Evolutionary conservation across 75 land plant species (phyloP).

Genomic region (Chamaecyparis obtusa): DNA sequence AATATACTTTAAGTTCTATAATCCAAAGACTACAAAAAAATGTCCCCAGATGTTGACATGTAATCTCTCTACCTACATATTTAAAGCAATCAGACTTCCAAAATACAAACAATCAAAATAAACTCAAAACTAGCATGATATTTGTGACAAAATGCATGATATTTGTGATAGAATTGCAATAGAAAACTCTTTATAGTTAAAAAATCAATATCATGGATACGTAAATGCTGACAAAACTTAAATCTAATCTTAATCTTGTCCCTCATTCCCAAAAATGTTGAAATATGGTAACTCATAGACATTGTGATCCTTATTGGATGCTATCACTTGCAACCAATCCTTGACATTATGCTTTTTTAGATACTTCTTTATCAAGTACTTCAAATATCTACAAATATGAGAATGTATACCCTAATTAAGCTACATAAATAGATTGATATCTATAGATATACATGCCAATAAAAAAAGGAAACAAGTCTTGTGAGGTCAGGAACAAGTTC

Average conservation of each 20-base stretch:
- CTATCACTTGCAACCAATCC: conserved; percentile 54
- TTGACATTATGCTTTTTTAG: conserved; percentile 49
- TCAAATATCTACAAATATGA: conserved; percentile 30
- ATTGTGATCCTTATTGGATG: conserved; percentile 39
- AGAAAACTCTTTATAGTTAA: background rate
- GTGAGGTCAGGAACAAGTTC: no score
- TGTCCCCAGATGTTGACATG: background rate
- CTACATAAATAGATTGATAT: no score
- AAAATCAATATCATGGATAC: background rate
- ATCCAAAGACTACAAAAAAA: background rate
- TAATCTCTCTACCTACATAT: background rate
- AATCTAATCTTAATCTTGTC: conserved; percentile 47
- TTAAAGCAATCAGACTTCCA: background rate
- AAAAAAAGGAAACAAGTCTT: no score
- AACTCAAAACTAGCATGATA: background rate
- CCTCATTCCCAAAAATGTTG: conserved; percentile 47
- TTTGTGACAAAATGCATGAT: no score
- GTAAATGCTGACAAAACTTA: no score
- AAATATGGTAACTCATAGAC: conserved; percentile 40
- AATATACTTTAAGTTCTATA: no score
- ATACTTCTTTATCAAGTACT: conserved; percentile 53
- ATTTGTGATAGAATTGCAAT: background rate
- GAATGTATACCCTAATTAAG: no score
- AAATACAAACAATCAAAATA: background rate
- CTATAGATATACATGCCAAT: no score